phyloP scores from a whole-genome alignment of 805 yeast genomes.

The Barnettozyma populi region DNA sequence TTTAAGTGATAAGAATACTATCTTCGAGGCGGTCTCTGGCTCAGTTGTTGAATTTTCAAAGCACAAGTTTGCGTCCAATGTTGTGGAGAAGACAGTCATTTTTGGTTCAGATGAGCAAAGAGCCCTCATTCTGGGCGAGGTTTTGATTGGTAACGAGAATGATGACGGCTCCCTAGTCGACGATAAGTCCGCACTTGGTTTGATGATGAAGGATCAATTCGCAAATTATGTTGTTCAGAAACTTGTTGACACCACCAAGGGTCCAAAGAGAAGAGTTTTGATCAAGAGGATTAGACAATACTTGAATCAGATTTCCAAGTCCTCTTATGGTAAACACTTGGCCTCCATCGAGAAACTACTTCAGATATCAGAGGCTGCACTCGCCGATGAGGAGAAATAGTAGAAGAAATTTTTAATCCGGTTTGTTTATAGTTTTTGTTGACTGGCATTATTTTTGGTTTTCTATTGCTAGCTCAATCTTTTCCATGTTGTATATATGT shows the following conservation, averaged over 20 bases:
- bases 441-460: not conserved
- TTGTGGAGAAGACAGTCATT: conserved; percentile 88
- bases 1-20: conserved; percentile 50
- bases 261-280: conserved; percentile 60
- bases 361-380: conserved; percentile 23
- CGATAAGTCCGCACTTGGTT: conserved; percentile 67
- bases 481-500: conserved; percentile 1
- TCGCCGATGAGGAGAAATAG: conserved; percentile 19
- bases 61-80: conserved; percentile 97
- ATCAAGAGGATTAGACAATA: conserved; percentile 76
- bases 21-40: conserved; percentile 64
- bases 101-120: conserved; percentile 64
- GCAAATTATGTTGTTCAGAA: conserved; percentile 97
- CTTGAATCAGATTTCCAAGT: conserved; percentile 64
- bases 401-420: not conserved
- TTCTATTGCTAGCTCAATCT: not conserved
- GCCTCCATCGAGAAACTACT: conserved; percentile 67
- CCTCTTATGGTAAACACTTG: conserved; percentile 72
- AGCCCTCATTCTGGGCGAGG: conserved; percentile 55
- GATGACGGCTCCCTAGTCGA: conserved; percentile 39
- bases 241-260: conserved; percentile 75
- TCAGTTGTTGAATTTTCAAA: conserved; percentile 79
- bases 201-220: conserved; percentile 97
- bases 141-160: conserved; percentile 45
- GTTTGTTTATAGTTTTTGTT: conserved; percentile 1